These are phyloP conservation scores for Gynandropsis gynandra DNA, from an alignment of 345 rosid species.

Conservation along the genomic window DNA sequence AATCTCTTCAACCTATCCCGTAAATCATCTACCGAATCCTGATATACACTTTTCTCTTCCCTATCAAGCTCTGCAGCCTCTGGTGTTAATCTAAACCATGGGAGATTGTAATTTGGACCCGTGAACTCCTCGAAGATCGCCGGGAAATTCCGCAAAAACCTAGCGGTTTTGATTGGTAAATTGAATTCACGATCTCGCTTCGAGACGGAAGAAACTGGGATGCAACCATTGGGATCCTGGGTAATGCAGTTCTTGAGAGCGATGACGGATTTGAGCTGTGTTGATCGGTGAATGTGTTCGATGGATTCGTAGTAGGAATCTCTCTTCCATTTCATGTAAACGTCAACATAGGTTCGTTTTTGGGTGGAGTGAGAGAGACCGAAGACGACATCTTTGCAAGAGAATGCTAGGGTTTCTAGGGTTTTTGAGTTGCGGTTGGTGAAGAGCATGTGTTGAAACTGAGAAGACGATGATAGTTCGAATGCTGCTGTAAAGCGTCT, in stretches of 20 bases:
- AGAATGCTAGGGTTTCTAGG: slow-evolving; percentile 26
- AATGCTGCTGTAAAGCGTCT: background rate
- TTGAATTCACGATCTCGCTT: slow-evolving; percentile 63
- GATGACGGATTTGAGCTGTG: slow-evolving; percentile 54
- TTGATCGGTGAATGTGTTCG: slow-evolving; percentile 59
- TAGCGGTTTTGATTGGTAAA: slow-evolving; percentile 58
- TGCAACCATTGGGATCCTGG: slow-evolving; percentile 42
- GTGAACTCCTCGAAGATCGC: slow-evolving; percentile 71
- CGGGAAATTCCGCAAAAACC: slow-evolving; percentile 63
- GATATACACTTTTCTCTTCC: slow-evolving; percentile 41
- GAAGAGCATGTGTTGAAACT: slow-evolving; percentile 27
- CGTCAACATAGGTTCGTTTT: slow-evolving; percentile 47
- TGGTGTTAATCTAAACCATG: slow-evolving; percentile 83
- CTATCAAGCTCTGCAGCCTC: slow-evolving; percentile 58
- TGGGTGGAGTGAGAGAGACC: slow-evolving; percentile 18
- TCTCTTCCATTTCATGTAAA: slow-evolving; percentile 90
- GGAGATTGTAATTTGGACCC: slow-evolving; percentile 61
- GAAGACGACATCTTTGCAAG: slow-evolving; percentile 20
- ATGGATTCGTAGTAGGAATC: slow-evolving; percentile 61
- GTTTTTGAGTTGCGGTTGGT: slow-evolving; percentile 28
- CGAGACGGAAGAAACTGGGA: slow-evolving; percentile 68
- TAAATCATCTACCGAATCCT: slow-evolving; percentile 45
- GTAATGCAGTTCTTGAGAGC: slow-evolving; percentile 58
- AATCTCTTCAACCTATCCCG: slow-evolving; percentile 52
- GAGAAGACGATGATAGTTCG: background rate